phyloP scores from a whole-genome alignment of 2,329 filamentous ascomycete genomes.

The Beauveria bassiana region DNA sequence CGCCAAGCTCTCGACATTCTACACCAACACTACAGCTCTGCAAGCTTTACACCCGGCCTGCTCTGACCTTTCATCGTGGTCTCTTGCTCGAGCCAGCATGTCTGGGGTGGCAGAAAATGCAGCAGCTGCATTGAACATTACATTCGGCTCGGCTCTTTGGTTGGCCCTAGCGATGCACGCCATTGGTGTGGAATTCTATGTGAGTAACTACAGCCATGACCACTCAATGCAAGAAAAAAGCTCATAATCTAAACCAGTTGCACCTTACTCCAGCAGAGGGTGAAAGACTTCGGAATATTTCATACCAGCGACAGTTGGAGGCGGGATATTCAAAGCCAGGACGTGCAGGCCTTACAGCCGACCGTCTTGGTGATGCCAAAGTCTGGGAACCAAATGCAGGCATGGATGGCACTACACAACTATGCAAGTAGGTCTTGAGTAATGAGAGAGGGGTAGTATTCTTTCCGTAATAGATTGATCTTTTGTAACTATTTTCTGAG shows the following conservation, averaged over 20 bases:
- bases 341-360: slow-evolving; percentile 35
- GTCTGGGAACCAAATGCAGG: background rate
- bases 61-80: slow-evolving; percentile 24
- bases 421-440: too few species aligned
- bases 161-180: slow-evolving; percentile 42
- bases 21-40: slow-evolving; percentile 19
- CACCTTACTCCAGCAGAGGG: slow-evolving; percentile 45
- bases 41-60: slow-evolving; percentile 35
- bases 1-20: slow-evolving; percentile 35
- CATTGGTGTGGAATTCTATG: slow-evolving; percentile 39
- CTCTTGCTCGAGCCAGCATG: slow-evolving; percentile 24
- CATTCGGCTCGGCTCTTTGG: slow-evolving; percentile 45
- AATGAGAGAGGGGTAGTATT: too few species aligned
- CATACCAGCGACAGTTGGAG: slow-evolving; percentile 48
- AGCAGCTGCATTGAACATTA: slow-evolving; percentile 34
- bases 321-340: slow-evolving; percentile 44
- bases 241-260: slow-evolving; percentile 26
- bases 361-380: slow-evolving; percentile 28
- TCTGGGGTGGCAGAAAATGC: slow-evolving; percentile 19
- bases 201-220: slow-evolving; percentile 19
- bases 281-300: slow-evolving; percentile 45
- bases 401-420: background rate
- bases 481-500: too few species aligned
- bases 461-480: too few species aligned
- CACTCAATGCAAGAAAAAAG: background rate